These are phyloP conservation scores for Mycena citricolor DNA, from an alignment of 1,284 basidiomycete genomes.

Conservation along the genomic window DNA sequence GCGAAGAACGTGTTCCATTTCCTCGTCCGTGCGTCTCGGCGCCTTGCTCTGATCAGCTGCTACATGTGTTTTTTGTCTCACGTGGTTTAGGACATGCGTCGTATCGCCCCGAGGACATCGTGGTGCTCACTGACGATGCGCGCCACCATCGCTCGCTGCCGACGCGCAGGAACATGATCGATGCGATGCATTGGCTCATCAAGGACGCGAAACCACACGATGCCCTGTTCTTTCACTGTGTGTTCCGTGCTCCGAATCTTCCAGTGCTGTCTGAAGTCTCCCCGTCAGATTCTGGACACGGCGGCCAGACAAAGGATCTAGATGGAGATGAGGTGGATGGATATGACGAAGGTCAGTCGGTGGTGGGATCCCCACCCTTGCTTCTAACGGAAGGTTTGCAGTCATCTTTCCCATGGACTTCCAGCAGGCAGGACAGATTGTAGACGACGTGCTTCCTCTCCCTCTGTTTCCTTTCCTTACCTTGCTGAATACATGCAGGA, in stretches of 20 bases:
- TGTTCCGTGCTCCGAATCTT: too few species aligned
- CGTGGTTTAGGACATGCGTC: not conserved
- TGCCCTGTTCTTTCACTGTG: slow-evolving; percentile 89
- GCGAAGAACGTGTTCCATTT: slow-evolving; percentile 76
- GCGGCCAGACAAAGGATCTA: slow-evolving; percentile 74
- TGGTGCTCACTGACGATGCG: slow-evolving; percentile 79
- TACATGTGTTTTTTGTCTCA: too few species aligned
- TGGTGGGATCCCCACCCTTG: slow-evolving; percentile 22
- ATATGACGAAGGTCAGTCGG: slow-evolving; percentile 59
- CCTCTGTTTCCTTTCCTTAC: not conserved
- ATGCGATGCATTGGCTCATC: slow-evolving; percentile 88
- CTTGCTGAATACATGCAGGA: slow-evolving; percentile 9
- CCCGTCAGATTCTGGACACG: slow-evolving; percentile 81
- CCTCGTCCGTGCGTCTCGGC: slow-evolving; percentile 53
- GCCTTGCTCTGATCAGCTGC: too few species aligned
- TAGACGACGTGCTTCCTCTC: slow-evolving; percentile 66
- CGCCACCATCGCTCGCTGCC: slow-evolving; percentile 62
- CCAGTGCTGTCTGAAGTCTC: too few species aligned
- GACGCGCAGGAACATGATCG: slow-evolving; percentile 75
- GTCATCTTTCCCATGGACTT: slow-evolving; percentile 87
- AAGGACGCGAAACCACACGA: slow-evolving; percentile 76
- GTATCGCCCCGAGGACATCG: slow-evolving; percentile 42
- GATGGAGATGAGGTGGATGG: slow-evolving; percentile 71
- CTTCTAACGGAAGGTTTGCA: slow-evolving; percentile 28
- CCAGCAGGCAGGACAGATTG: slow-evolving; percentile 68